Conservation (phyloP, 805 yeast genomes). For the Clavispora asparagi region DNA sequence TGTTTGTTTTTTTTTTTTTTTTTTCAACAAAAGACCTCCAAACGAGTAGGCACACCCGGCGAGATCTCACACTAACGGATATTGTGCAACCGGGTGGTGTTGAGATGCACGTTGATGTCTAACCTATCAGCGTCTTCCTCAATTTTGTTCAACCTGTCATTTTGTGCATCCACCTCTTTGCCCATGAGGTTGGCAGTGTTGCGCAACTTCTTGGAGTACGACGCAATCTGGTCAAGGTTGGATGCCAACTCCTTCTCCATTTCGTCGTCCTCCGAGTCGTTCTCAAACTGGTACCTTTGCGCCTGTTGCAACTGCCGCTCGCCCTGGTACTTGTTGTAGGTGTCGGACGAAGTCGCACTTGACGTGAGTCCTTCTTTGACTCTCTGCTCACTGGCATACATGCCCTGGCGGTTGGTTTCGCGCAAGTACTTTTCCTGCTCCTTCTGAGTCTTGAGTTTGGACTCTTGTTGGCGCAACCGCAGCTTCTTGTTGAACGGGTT, state of each 20-base stretch:
- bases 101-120: slow-evolving; percentile 79
- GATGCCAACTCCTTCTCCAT: slow-evolving; percentile 82
- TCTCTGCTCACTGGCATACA: slow-evolving; percentile 64
- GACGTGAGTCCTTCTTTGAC: slow-evolving; percentile 55
- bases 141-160: slow-evolving; percentile 62
- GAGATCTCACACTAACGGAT: slow-evolving; percentile 28
- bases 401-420: slow-evolving; percentile 54
- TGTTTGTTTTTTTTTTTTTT: no score
- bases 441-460: slow-evolving; percentile 54
- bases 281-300: slow-evolving; percentile 72
- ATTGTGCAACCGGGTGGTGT: slow-evolving; percentile 60
- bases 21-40: no score
- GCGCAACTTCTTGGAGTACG: slow-evolving; percentile 64
- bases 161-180: slow-evolving; percentile 76
- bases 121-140: slow-evolving; percentile 80
- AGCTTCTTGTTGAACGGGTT: slow-evolving; percentile 88
- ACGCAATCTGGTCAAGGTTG: slow-evolving; percentile 74
- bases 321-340: slow-evolving; percentile 45
- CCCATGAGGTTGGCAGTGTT: slow-evolving; percentile 68
- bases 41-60: no score
- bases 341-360: slow-evolving; percentile 33
- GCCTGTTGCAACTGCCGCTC: slow-evolving; percentile 55
- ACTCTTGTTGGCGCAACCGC: slow-evolving; percentile 70
- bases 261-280: slow-evolving; percentile 89
- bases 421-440: slow-evolving; percentile 57